These are phyloP conservation scores for Tubosaeta sp. DNA, from an alignment of 768 basidiomycete genomes.

Conservation along the genomic window DNA sequence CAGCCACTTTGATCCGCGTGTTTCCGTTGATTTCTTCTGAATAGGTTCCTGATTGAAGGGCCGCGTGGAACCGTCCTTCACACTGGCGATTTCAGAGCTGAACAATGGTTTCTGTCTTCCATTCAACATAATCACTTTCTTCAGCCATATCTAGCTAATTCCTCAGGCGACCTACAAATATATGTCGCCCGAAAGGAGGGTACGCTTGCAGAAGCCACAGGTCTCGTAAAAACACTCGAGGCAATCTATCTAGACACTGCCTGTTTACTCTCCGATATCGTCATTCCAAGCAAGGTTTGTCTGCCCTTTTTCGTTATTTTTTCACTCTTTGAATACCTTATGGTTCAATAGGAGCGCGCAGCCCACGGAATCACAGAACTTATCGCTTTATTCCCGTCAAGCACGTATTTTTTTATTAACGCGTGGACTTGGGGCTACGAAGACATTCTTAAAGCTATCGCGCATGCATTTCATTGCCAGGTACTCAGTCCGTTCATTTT, in stretches of 20 bases:
- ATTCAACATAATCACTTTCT: conserved; percentile 68
- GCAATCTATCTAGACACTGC: conserved; percentile 85
- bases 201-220: conserved; percentile 17
- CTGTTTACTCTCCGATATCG: conserved; percentile 46
- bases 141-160: conserved; percentile 57
- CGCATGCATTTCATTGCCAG: conserved; percentile 58
- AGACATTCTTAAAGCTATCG: conserved; percentile 76
- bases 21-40: background rate
- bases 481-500: conserved; percentile 31
- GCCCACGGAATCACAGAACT: conserved; percentile 63
- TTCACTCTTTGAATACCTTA: background rate
- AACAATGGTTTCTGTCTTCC: conserved; percentile 71
- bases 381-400: conserved; percentile 60
- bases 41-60: conserved; percentile 83
- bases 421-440: conserved; percentile 98
- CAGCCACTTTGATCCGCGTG: background rate
- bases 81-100: conserved; percentile 91
- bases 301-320: background rate
- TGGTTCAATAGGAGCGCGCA: conserved; percentile 51
- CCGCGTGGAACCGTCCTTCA: conserved; percentile 70
- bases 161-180: conserved; percentile 22
- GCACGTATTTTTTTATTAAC: conserved; percentile 83
- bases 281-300: conserved; percentile 58
- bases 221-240: conserved; percentile 51
- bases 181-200: conserved; percentile 24